A percentile compares a stretch with the other conserved stretches of the same genome.
phyloP scores from a whole-genome alignment of 2,329 filamentous ascomycete species.

The Ilyonectria destructans region DNA sequence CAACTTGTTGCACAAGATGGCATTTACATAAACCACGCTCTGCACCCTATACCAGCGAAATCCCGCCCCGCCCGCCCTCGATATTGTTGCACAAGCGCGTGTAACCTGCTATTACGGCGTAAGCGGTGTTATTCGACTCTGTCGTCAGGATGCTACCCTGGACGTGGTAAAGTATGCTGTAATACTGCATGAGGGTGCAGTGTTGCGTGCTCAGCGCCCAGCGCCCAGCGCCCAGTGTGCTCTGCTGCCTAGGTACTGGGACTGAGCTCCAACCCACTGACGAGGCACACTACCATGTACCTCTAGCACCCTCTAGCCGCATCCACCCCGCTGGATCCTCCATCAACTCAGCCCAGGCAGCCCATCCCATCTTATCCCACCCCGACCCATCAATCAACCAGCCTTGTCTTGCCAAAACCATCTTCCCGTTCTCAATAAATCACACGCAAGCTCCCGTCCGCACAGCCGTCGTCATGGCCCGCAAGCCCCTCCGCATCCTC shows the following conservation, averaged over 20 bases:
- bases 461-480: conserved; percentile 44
- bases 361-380: not conserved
- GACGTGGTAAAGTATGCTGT: no score
- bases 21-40: no score
- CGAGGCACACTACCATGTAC: not conserved
- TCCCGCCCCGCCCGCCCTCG: no score
- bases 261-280: no score
- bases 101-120: no score
- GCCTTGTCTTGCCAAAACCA: conserved; percentile 1
- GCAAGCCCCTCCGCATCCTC: conserved; percentile 66
- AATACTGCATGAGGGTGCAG: not conserved
- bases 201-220: not conserved
- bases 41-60: no score
- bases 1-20: no score
- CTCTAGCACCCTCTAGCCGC: not conserved
- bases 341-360: not conserved
- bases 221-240: not conserved
- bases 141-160: no score
- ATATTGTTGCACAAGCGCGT: no score
- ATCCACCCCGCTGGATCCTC: not conserved
- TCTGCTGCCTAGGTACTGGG: not conserved
- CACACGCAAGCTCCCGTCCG: not conserved
- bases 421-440: not conserved
- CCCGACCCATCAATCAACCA: not conserved
- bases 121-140: no score